Evolutionary conservation across 176 grass and related monocot species (phyloP).

Genomic region (Oryza punctata): DNA sequence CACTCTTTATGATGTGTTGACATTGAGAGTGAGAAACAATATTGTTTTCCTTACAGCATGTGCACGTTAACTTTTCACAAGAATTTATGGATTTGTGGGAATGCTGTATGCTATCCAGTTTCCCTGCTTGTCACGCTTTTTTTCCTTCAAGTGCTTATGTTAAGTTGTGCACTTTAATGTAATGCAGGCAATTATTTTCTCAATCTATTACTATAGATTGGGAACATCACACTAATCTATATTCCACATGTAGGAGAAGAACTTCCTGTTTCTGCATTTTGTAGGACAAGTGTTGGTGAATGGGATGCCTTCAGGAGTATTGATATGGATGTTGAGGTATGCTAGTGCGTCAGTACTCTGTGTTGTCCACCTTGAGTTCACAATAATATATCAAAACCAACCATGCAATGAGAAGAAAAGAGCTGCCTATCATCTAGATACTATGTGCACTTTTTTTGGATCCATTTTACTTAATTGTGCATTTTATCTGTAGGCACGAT

Average conservation of each 20-base stretch:
- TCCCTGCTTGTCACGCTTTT: not conserved
- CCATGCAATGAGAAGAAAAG: not conserved
- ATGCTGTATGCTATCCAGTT: not conserved
- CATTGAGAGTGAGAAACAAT: not conserved
- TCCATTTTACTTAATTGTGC: not conserved
- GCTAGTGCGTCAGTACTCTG: not conserved
- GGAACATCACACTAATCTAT: too few relatives aligned
- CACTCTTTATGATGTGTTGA: not conserved
- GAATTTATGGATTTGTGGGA: not conserved
- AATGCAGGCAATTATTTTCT: not conserved
- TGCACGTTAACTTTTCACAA: not conserved
- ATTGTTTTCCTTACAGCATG: not conserved
- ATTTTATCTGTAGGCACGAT: constrained; percentile 49
- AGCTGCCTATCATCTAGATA: not conserved
- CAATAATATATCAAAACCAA: constrained; percentile 11
- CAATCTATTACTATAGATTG: not conserved
- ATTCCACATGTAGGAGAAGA: constrained; percentile 58
- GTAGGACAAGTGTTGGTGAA: constrained; percentile 65
- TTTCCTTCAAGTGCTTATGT: constrained; percentile 11
- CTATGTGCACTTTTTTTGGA: not conserved
- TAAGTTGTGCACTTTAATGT: constrained; percentile 6
- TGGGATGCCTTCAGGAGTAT: constrained; percentile 88
- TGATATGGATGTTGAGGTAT: constrained; percentile 90
- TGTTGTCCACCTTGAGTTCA: not conserved
- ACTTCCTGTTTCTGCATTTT: constrained; percentile 75